Conservation (phyloP, 2,329 filamentous ascomycete species). For the Ramularia collo-cygni region DNA sequence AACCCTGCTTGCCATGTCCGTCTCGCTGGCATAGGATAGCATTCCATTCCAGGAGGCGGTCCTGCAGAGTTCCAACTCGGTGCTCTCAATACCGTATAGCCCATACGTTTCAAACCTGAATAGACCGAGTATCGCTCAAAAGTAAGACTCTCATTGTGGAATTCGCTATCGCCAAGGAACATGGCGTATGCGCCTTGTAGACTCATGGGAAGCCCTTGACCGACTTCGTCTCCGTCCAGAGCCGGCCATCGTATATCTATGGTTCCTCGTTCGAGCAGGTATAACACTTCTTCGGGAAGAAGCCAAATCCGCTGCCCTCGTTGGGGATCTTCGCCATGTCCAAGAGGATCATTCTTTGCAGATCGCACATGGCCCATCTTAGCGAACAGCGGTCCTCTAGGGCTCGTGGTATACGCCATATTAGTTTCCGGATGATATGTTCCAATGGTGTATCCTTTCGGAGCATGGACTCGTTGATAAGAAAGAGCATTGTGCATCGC, state of each 20-base stretch:
- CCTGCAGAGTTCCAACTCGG: slow-evolving; percentile 36
- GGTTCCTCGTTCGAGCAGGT: slow-evolving; percentile 78
- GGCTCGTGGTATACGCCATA: slow-evolving; percentile 58
- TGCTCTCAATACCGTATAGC: slow-evolving; percentile 74
- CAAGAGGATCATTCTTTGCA: slow-evolving; percentile 43
- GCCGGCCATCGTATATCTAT: slow-evolving; percentile 79
- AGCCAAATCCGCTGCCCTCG: slow-evolving; percentile 57
- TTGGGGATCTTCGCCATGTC: slow-evolving; percentile 17
- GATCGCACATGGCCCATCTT: slow-evolving; percentile 64
- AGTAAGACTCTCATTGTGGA: slow-evolving; percentile 43
- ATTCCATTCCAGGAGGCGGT: slow-evolving; percentile 16
- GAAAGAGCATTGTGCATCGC: slow-evolving; percentile 86
- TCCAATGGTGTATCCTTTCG: slow-evolving; percentile 59
- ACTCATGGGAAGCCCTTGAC: slow-evolving; percentile 73
- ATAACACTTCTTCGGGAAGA: slow-evolving; percentile 85
- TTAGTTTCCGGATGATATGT: slow-evolving; percentile 64
- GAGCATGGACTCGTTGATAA: slow-evolving; percentile 67
- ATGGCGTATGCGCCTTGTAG: slow-evolving; percentile 84
- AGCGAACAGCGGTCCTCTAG: slow-evolving; percentile 65
- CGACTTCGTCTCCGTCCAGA: slow-evolving; percentile 40
- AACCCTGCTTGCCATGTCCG: slow-evolving; percentile 30
- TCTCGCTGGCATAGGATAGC: slow-evolving; percentile 12
- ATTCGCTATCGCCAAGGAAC: slow-evolving; percentile 64
- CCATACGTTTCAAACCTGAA: slow-evolving; percentile 70
- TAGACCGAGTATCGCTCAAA: slow-evolving; percentile 86